Evolutionary conservation across 805 yeast genomes (phyloP).

Genomic region (Hanseniaspora guilliermondii): DNA sequence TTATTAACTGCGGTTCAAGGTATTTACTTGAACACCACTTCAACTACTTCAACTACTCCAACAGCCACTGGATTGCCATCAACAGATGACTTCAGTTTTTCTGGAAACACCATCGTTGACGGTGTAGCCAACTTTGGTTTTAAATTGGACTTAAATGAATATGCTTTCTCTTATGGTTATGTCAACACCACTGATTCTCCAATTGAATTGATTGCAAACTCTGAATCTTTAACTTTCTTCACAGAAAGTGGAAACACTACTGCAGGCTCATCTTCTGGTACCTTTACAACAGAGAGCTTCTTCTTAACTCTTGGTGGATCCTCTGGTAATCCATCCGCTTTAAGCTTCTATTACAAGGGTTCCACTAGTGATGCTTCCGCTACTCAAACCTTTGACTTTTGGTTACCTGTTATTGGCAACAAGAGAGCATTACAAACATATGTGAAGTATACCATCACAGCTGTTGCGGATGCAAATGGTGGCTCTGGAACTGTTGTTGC

Average conservation of each 20-base stretch:
- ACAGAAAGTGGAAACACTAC: background rate
- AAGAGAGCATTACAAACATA: constrained; percentile 4
- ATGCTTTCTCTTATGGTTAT: constrained; percentile 1
- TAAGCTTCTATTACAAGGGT: background rate
- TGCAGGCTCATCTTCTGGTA: constrained; percentile 2
- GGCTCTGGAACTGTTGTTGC: constrained; percentile 7
- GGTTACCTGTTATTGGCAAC: constrained; percentile 1
- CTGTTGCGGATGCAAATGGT: constrained; percentile 6
- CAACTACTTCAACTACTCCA: background rate
- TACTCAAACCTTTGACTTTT: background rate
- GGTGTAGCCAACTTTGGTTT: constrained; percentile 5
- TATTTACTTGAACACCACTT: background rate
- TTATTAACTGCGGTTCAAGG: background rate
- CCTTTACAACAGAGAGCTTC: constrained; percentile 2
- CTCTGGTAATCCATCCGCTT: background rate
- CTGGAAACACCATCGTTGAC: background rate
- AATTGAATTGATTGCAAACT: background rate
- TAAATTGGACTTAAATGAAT: background rate
- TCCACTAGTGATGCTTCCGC: background rate
- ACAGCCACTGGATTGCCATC: constrained; percentile 2
- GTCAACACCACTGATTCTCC: background rate
- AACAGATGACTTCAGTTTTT: background rate
- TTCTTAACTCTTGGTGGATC: constrained; percentile 6
- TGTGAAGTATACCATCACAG: constrained; percentile 3
- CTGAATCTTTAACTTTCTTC: background rate